Evolutionary conservation across 2,329 filamentous ascomycete species (phyloP).

Genomic region (Beauveria pseudobassiana): DNA sequence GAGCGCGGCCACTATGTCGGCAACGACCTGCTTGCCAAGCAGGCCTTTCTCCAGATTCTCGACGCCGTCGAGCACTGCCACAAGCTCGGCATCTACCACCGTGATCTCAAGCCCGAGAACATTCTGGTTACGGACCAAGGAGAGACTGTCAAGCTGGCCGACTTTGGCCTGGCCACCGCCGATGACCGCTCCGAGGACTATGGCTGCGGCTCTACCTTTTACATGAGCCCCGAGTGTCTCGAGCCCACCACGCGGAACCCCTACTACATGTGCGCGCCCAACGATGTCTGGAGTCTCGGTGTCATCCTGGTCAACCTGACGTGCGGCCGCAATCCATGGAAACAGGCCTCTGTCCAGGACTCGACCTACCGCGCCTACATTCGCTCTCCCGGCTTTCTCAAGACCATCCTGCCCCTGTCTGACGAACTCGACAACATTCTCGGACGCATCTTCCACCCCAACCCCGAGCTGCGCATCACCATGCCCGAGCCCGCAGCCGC

Average conservation of each 20-base stretch:
- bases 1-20: conserved; percentile 88
- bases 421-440: conserved; percentile 84
- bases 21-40: conserved; percentile 81
- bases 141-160: conserved; percentile 86
- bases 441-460: conserved; percentile 76
- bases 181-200: conserved; percentile 84
- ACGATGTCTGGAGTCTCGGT: conserved; percentile 97
- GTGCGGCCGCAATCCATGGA: conserved; percentile 98
- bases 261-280: conserved; percentile 85
- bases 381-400: conserved; percentile 77
- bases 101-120: conserved; percentile 97
- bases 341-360: conserved; percentile 87
- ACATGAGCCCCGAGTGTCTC: conserved; percentile 98
- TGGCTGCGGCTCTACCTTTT: conserved; percentile 96
- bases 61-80: conserved; percentile 97
- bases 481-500: conserved; percentile 64
- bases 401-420: conserved; percentile 86
- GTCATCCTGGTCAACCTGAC: conserved; percentile 97
- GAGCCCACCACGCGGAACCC: conserved; percentile 67
- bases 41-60: conserved; percentile 88
- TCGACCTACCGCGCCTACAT: conserved; percentile 90
- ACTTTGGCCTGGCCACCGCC: conserved; percentile 90
- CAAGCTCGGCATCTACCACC: conserved; percentile 85
- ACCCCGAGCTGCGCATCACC: conserved; percentile 75
- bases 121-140: conserved; percentile 86